Evolutionary conservation across 306 rosid genomes (phyloP).

Genomic region (Echinosophora koreensis): DNA sequence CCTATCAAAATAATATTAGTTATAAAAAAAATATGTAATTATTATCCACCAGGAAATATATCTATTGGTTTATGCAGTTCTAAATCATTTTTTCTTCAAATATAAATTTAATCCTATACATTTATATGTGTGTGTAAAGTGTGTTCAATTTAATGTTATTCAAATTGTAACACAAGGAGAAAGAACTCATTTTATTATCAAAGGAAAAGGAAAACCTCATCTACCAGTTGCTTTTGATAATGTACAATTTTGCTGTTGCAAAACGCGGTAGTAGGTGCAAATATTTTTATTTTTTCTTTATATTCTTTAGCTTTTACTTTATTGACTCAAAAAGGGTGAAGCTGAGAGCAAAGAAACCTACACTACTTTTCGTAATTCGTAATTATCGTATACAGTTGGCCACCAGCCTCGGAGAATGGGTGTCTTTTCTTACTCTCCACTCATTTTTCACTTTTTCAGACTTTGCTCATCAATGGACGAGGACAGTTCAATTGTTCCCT

Average conservation of each 20-base stretch:
- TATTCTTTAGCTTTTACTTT: no score
- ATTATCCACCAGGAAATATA: no score
- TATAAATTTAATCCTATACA: no score
- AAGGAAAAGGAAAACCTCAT: no score
- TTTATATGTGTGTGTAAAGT: no score
- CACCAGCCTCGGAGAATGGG: background rate
- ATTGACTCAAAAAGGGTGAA: background rate
- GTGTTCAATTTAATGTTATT: no score
- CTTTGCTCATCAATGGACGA: conserved; percentile 73
- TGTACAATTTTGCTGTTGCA: background rate
- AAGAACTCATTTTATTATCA: background rate
- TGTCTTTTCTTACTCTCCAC: background rate
- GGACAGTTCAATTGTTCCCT: conserved; percentile 84
- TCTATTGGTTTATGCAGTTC: no score
- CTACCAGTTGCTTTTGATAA: background rate
- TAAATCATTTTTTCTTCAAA: background rate
- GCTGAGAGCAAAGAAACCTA: background rate
- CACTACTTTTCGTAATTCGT: background rate
- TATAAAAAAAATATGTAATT: no score
- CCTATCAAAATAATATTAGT: no score
- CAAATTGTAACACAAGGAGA: no score
- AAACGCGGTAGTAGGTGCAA: background rate
- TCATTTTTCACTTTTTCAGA: conserved; percentile 45
- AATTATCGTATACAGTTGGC: background rate
- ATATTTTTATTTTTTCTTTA: no score